Percentiles rank a stretch among this genome's conserved stretches.
These are phyloP conservation scores for Globisporangium echinulatum DNA, from an alignment of 352 stramenopile species.

Conservation along the genomic window DNA sequence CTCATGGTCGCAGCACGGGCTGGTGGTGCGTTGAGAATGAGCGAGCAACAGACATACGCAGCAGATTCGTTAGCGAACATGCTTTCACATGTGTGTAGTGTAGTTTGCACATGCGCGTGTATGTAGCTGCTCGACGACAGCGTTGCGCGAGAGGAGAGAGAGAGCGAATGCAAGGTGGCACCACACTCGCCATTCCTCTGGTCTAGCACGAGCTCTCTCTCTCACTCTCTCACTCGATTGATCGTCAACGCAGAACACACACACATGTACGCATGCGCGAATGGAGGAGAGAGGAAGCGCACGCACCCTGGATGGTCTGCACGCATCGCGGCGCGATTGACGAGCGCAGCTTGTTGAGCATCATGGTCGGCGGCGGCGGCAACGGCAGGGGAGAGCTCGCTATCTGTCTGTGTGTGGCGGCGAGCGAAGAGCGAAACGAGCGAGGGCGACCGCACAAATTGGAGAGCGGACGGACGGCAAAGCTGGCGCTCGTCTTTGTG, in stretches of 20 bases:
- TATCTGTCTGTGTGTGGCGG: slow-evolving; percentile 15
- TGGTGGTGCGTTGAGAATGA: slow-evolving; percentile 1
- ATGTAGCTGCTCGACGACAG: background rate
- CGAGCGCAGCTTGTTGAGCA: slow-evolving; percentile 69
- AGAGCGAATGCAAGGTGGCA: background rate
- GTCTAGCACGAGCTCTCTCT: background rate
- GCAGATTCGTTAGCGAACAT: too few relatives aligned
- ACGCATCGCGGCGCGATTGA: slow-evolving; percentile 51
- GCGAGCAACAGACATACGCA: too few relatives aligned
- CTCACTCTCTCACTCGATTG: background rate
- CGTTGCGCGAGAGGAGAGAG: background rate
- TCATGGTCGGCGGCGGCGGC: slow-evolving; percentile 24
- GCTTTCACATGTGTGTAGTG: background rate
- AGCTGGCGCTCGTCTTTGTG: slow-evolving; percentile 3
- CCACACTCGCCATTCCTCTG: background rate
- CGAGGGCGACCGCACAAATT: background rate
- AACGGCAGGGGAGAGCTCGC: background rate
- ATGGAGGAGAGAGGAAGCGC: background rate
- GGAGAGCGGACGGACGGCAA: background rate
- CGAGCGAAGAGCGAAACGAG: slow-evolving; percentile 1
- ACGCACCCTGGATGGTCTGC: slow-evolving; percentile 39
- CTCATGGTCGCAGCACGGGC: slow-evolving; percentile 39
- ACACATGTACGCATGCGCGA: background rate
- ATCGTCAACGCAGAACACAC: background rate
- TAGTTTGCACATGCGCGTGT: background rate